Conservation (phyloP, 1,139 yeast genomes). For the Debaryomyces fabryi region DNA sequence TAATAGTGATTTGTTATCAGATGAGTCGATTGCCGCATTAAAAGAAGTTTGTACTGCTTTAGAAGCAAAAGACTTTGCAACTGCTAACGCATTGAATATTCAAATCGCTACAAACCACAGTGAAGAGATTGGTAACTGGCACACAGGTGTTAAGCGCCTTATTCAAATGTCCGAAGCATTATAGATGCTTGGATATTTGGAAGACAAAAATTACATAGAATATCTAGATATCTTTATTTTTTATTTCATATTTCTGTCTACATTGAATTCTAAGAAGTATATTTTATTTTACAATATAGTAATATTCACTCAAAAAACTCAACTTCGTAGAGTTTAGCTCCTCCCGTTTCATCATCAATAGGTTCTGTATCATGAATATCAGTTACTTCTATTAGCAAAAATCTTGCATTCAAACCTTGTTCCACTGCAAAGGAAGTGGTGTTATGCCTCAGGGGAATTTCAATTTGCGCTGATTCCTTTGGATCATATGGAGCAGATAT, state of each 20-base stretch:
- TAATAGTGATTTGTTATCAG: constrained; percentile 66
- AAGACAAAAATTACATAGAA: constrained; percentile 2
- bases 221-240: constrained; percentile 1
- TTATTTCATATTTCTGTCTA: not conserved
- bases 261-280: not conserved
- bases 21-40: constrained; percentile 58
- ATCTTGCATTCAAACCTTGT: constrained; percentile 35
- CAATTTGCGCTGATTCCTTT: constrained; percentile 33
- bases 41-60: constrained; percentile 54
- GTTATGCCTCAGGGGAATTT: constrained; percentile 48
- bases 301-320: constrained; percentile 28
- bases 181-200: constrained; percentile 15
- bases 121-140: constrained; percentile 89
- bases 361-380: constrained; percentile 47
- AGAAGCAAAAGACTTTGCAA: constrained; percentile 53
- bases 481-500: constrained; percentile 50
- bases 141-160: constrained; percentile 87
- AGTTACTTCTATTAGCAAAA: constrained; percentile 50
- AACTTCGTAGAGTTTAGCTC: constrained; percentile 62
- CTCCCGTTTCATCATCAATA: constrained; percentile 38
- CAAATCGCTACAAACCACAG: constrained; percentile 68
- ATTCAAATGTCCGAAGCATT: constrained; percentile 72
- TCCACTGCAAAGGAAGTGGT: constrained; percentile 45
- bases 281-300: not conserved
- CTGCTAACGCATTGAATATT: constrained; percentile 59